Percentiles rank a stretch among this genome's conserved stretches.
These are phyloP conservation scores for Geotrichum candidum DNA, from an alignment of 1,139 yeast genomes.

Conservation along the genomic window DNA sequence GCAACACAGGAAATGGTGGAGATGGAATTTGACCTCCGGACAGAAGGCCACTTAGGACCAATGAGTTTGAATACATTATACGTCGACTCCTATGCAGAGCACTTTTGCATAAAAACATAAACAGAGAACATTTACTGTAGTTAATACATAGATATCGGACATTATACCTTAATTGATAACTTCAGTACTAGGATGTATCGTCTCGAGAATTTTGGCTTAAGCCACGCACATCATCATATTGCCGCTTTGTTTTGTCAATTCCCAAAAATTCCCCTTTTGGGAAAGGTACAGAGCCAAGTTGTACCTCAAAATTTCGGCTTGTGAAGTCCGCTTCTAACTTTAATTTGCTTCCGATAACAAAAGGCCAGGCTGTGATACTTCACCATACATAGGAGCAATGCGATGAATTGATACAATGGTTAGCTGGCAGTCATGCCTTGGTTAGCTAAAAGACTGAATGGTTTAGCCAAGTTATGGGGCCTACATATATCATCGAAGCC, in stretches of 20 bases:
- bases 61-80: too few species aligned
- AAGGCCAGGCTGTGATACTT: background rate
- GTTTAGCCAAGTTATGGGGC: too few species aligned
- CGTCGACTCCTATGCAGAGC: too few species aligned
- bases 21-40: background rate
- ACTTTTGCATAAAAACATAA: background rate
- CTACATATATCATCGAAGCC: too few species aligned
- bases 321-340: background rate
- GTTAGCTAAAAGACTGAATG: too few species aligned
- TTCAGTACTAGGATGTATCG: background rate
- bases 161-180: background rate
- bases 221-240: background rate
- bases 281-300: background rate
- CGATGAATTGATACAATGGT: too few species aligned
- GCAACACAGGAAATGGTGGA: background rate
- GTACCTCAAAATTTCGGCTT: background rate
- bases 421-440: too few species aligned
- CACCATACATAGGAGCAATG: too few species aligned
- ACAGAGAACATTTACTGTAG: background rate
- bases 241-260: background rate
- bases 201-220: background rate
- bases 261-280: background rate
- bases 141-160: background rate
- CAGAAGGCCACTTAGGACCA: background rate
- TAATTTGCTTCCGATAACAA: background rate